Percentiles rank a stretch among this genome's conserved stretches.
Evolutionary conservation across 2,329 filamentous ascomycete species (phyloP).

Genomic region (Paecilomyces niveus): DNA sequence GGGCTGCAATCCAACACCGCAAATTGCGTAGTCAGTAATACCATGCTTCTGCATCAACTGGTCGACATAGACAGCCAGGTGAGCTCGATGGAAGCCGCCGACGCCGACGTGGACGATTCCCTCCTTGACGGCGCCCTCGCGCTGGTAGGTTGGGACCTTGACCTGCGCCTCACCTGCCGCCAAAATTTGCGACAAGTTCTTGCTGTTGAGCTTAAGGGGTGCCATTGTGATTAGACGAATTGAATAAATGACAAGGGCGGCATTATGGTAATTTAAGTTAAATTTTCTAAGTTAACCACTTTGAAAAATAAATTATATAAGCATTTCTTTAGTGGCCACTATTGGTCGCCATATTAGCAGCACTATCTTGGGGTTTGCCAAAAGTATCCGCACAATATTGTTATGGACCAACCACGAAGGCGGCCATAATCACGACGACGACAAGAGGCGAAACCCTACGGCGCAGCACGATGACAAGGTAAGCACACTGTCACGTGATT

Average conservation of each 20-base stretch:
- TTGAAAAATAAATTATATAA: not conserved
- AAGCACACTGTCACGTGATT: no score
- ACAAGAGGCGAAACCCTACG: no score
- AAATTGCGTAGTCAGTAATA: conserved; percentile 44
- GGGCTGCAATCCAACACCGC: conserved; percentile 46
- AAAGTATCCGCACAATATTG: no score
- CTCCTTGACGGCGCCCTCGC: conserved; percentile 41
- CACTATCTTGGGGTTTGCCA: not conserved
- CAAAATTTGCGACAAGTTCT: conserved; percentile 32
- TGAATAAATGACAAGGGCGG: conserved; percentile 8
- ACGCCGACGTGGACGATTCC: conserved; percentile 51
- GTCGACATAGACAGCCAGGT: conserved; percentile 48
- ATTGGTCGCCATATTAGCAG: not conserved
- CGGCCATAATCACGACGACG: no score
- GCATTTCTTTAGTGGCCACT: not conserved
- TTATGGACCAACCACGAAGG: no score
- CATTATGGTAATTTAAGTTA: not conserved
- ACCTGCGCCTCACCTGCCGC: conserved; percentile 19
- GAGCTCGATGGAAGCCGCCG: conserved; percentile 49
- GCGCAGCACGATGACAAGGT: no score
- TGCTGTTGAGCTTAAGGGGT: conserved; percentile 33
- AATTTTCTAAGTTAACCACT: not conserved
- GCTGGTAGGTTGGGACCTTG: conserved; percentile 39
- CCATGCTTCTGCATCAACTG: conserved; percentile 42
- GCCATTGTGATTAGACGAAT: conserved; percentile 14